A percentile compares a stretch with the other conserved stretches of the same genome.
Conservation (phyloP, 208 protist genomes). For the Trypanosoma melophagium region DNA sequence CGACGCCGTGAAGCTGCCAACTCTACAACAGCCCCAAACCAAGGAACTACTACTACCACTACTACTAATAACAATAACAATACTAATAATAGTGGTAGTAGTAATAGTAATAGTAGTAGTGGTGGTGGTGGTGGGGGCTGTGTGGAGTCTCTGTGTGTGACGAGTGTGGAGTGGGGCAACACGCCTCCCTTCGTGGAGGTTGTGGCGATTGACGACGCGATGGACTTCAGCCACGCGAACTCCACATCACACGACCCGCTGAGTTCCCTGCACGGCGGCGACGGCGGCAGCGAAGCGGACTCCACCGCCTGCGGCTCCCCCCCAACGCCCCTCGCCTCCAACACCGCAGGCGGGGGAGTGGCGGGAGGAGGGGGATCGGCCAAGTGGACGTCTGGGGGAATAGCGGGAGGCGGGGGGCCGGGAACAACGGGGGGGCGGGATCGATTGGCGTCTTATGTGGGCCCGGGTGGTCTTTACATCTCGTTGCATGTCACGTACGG, state of each 20-base stretch:
- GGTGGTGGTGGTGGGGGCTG: not conserved
- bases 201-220: conserved; percentile 61
- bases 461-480: conserved; percentile 59
- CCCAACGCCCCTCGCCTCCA: too few species aligned
- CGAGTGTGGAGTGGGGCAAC: conserved; percentile 67
- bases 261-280: not conserved
- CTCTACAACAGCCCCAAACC: not conserved
- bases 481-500: conserved; percentile 85
- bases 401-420: too few species aligned
- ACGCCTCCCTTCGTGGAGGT: conserved; percentile 71
- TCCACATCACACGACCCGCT: conserved; percentile 7
- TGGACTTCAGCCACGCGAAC: conserved; percentile 19
- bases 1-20: not conserved
- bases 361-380: too few species aligned
- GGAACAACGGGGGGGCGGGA: conserved; percentile 18
- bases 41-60: not conserved
- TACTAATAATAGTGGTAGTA: conserved; percentile 3
- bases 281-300: too few species aligned
- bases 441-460: conserved; percentile 45
- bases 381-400: too few species aligned
- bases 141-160: conserved; percentile 55
- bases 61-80: conserved; percentile 1
- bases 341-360: too few species aligned
- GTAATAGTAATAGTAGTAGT: not conserved
- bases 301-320: too few species aligned